A percentile compares a stretch with the other conserved stretches of the same genome.
These are phyloP conservation scores for Populus tremula DNA, from an alignment of 345 rosid genomes.

Conservation along the genomic window DNA sequence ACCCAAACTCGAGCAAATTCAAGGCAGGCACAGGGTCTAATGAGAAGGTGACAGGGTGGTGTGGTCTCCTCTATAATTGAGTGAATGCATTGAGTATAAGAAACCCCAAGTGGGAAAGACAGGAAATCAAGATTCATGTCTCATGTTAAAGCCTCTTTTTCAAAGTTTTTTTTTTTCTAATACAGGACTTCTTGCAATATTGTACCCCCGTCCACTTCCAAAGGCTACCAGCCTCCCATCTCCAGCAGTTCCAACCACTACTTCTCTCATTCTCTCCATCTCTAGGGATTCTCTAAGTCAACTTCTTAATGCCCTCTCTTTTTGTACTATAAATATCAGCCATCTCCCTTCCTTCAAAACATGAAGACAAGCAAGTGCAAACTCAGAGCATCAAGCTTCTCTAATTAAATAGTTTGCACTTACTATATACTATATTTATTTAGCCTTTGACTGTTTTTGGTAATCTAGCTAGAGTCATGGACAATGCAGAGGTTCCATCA, in stretches of 20 bases:
- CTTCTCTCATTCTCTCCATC: not conserved
- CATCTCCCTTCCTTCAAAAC: not conserved
- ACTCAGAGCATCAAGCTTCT: not conserved
- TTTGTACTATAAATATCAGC: constrained; percentile 37
- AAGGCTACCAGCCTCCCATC: not conserved
- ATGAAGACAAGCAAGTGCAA: constrained; percentile 10
- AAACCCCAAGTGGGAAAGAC: not conserved
- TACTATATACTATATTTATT: not conserved
- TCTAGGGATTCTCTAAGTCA: constrained; percentile 38
- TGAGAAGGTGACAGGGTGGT: not conserved
- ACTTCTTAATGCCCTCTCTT: constrained; percentile 2
- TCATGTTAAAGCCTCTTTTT: constrained; percentile 7
- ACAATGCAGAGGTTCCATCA: constrained; percentile 59
- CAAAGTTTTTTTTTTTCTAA: not conserved
- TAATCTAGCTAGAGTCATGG: constrained; percentile 23
- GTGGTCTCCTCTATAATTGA: not conserved
- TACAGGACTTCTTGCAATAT: not conserved
- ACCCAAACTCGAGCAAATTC: not conserved
- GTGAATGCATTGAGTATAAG: not conserved
- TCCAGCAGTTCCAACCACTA: constrained; percentile 26
- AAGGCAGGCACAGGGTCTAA: not conserved
- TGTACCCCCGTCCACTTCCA: constrained; percentile 30
- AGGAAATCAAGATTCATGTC: constrained; percentile 9
- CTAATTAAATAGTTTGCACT: not conserved
- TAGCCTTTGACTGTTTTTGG: not conserved